Base-by-base conservation (phyloP, 2,329 filamentous ascomycete species). In the Cordyceps fumosorosea region DNA sequence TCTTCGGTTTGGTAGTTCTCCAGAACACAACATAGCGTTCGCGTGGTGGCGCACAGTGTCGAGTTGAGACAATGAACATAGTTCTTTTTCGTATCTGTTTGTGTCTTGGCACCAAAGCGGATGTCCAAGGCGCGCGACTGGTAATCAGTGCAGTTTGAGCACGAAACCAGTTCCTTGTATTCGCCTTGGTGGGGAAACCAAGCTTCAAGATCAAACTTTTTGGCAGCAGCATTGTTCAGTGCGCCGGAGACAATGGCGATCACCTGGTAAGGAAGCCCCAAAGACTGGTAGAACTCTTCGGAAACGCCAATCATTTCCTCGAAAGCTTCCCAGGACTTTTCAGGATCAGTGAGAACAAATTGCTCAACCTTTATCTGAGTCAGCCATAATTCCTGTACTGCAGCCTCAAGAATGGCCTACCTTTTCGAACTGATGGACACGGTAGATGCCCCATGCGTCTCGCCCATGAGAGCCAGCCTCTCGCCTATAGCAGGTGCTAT, bases 101-200 rank as follows among this genome's bases (percentile, higher is more conserved):
- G 87, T 73, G 88, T 90, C 83, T 97, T 98, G 64, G 86, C 82
- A 54, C 95, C 93, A 70, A 88, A 96, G 63, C 95, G 86, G 69
- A 99, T 96, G 76, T 98, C 93, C 14, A 99, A 83, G 68, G 92
- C 93, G 62, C 95, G 85, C 26, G 91, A 92, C 80, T 99, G 95
- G 80, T 98, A 98, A 74, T 98, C 93, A 51, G 91, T 96, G 81
- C 95, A 99, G 79, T 99, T 99, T 65, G 91, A 96, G 83, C 93
- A 96, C 22, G 91, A 96, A 56, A 98, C 95, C 32, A 99, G 85
- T 79, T 98, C 95, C 79, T 98, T 98, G 84, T 98, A 99, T 77
- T 98, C 95, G 69, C 89, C 89, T 76, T 98, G 93, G 81, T 90
- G 96, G 18, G 91, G 92, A 76, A 96, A 96, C 91, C 92, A 96